phyloP scores from a whole-genome alignment of 148 eudicot species.

The Rheum nobile region DNA sequence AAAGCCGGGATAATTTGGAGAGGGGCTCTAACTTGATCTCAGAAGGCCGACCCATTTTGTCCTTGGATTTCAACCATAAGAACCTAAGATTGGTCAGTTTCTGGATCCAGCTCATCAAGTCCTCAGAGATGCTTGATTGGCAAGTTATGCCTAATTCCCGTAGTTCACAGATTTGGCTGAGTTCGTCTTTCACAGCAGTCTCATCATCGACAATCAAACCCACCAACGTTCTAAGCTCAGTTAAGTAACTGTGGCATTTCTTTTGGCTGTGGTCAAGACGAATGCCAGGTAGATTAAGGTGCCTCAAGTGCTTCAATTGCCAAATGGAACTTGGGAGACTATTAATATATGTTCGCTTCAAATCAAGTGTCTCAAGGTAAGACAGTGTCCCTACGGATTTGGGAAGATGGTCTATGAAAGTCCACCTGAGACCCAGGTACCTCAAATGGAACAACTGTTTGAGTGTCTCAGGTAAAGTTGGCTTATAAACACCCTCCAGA shows the following conservation, averaged over 20 bases:
- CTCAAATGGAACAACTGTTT: conserved; percentile 31
- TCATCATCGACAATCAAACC: conserved; percentile 26
- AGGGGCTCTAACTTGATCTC: conserved; percentile 14
- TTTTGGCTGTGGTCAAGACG: conserved; percentile 14
- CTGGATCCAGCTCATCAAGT: conserved; percentile 21
- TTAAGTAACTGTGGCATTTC: neutral
- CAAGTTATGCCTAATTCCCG: conserved; percentile 36
- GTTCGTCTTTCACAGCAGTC: conserved; percentile 10
- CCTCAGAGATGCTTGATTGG: conserved; percentile 1
- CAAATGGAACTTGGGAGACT: conserved; percentile 34
- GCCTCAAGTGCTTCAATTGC: conserved; percentile 25
- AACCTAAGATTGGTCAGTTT: conserved; percentile 16
- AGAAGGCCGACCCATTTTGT: conserved; percentile 22
- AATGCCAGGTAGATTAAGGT: conserved; percentile 31
- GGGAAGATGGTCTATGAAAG: conserved; percentile 39
- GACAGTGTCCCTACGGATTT: conserved; percentile 28
- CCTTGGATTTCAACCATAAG: conserved; percentile 30
- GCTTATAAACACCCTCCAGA: conserved; percentile 39
- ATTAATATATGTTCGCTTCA: conserved; percentile 36
- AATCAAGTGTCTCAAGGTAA: conserved; percentile 38
- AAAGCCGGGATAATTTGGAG: conserved; percentile 14
- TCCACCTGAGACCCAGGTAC: conserved; percentile 46
- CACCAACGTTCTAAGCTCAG: conserved; percentile 28
- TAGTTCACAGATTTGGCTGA: conserved; percentile 13
- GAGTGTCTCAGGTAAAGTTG: conserved; percentile 34